Evolutionary conservation across 2,329 filamentous ascomycete genomes (phyloP), one percentile per base, ranked within the genome.

Genomic region (Verticillium albo-atrum): DNA sequence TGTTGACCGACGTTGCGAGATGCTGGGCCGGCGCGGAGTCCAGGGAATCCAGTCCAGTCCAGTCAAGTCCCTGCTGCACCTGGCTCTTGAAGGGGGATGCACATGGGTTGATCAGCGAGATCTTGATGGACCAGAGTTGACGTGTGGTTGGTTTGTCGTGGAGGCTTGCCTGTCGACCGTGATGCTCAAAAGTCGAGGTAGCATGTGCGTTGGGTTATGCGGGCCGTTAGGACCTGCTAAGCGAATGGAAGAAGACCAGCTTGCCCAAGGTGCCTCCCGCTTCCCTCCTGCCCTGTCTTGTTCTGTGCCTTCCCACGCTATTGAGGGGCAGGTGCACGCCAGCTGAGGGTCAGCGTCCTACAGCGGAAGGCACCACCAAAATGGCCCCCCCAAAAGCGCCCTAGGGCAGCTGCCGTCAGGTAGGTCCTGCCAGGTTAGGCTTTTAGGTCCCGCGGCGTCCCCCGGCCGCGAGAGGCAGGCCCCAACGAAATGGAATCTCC

Each of bases 141-240:
- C 42, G 17, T 47, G 42, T 47, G 42, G 42, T 47, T 47, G 42
- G 42, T 47, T 47, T 47, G 42, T 3, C 14, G 3, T 9, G 42
- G 42, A 23, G n/a, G 9, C 42, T 3, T n/a, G 10, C 9, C 25
- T n/a, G 10, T 6, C 20, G 20, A 23, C 42, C n/a, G 9, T 23
- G 42, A 47, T 47, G 42, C 42, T 37, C 23, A 56, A 56, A 56
- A 56, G 54, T 17, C 25, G 54, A 56, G 54, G 54, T 56, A 37
- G 34, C 42, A 47, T 47, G 42, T 37, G 5, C 25, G 25, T 7
- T n/a, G 15, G 54, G 54, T 42, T 47, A 56, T 17, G 25, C 54
- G 54, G 54, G 34, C 54, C 54, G 54, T 47, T 47, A 10, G 42
- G 42, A 47, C 42, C 42, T 47, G 42, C 20, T 6, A 47, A 47